phyloP scores from a whole-genome alignment of 2,329 filamentous ascomycete species.

The Paracamarosporium sp. region DNA sequence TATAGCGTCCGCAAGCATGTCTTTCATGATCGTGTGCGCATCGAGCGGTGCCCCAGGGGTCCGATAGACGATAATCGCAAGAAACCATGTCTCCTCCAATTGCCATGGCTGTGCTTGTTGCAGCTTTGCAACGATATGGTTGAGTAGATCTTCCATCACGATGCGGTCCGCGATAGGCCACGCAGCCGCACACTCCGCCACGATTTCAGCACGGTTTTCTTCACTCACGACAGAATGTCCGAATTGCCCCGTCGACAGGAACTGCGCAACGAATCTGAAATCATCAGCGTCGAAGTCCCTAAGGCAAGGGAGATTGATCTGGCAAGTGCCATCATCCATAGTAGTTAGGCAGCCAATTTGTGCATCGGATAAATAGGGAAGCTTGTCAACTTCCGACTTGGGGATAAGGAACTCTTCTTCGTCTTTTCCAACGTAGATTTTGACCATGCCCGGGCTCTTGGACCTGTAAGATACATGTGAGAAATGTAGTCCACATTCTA shows the following conservation, averaged over 20 bases:
- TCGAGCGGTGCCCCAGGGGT: neutral
- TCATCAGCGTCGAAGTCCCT: constrained; percentile 19
- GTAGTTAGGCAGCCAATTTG: constrained; percentile 16
- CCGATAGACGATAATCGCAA: constrained; percentile 25
- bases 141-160: constrained; percentile 33
- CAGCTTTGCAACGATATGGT: constrained; percentile 32
- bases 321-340: constrained; percentile 21
- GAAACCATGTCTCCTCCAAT: constrained; percentile 16
- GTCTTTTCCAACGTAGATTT: constrained; percentile 26
- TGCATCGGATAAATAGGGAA: constrained; percentile 21
- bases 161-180: constrained; percentile 30
- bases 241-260: constrained; percentile 25
- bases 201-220: constrained; percentile 13
- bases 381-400: constrained; percentile 17
- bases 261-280: constrained; percentile 37
- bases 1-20: constrained; percentile 21
- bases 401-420: constrained; percentile 17
- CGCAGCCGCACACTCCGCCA: constrained; percentile 27
- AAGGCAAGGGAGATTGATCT: constrained; percentile 24
- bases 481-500: neutral
- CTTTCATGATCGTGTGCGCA: constrained; percentile 21
- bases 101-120: constrained; percentile 15
- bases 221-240: constrained; percentile 21
- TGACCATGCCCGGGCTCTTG: constrained; percentile 26
- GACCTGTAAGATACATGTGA: constrained; percentile 9